Conservation (phyloP, 345 rosid genomes). For the Melastoma malabathricum region DNA sequence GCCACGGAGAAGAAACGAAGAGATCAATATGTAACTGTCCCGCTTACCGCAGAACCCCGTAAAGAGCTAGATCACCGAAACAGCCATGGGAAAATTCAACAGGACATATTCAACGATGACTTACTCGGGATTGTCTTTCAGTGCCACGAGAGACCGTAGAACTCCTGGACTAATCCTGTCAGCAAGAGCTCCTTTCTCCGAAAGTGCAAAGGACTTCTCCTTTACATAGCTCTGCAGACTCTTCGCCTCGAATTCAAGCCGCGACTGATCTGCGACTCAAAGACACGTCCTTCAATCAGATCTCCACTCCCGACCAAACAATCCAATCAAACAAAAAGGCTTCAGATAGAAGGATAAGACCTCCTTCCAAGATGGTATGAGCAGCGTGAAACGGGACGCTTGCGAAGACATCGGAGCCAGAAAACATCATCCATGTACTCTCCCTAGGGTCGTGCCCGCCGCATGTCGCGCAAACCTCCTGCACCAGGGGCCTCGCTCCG, state of each 20-base stretch:
- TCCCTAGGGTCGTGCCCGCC: slow-evolving; percentile 60
- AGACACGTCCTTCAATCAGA: slow-evolving; percentile 1
- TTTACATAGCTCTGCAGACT: slow-evolving; percentile 63
- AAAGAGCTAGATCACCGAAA: too few species aligned
- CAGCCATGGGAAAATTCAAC: too few species aligned
- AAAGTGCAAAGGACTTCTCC: slow-evolving; percentile 47
- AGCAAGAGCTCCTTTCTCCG: slow-evolving; percentile 64
- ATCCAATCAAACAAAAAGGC: neutral
- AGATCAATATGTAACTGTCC: too few species aligned
- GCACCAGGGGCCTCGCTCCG: slow-evolving; percentile 45
- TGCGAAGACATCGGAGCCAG: slow-evolving; percentile 65
- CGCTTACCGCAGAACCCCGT: too few species aligned
- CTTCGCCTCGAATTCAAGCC: slow-evolving; percentile 45
- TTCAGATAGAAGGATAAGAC: slow-evolving; percentile 14
- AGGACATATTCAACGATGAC: neutral
- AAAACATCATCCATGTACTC: slow-evolving; percentile 70
- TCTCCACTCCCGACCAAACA: neutral
- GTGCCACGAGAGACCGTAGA: slow-evolving; percentile 46
- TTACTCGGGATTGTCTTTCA: slow-evolving; percentile 45
- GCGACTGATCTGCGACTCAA: slow-evolving; percentile 35
- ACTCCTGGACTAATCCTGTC: slow-evolving; percentile 57
- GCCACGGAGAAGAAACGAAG: too few species aligned
- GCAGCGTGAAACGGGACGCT: slow-evolving; percentile 66
- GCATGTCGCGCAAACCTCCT: slow-evolving; percentile 67
- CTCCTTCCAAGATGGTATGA: slow-evolving; percentile 68